These are phyloP conservation scores for Venturia carpophila DNA, from an alignment of 2,329 filamentous ascomycete species.

Conservation along the genomic window DNA sequence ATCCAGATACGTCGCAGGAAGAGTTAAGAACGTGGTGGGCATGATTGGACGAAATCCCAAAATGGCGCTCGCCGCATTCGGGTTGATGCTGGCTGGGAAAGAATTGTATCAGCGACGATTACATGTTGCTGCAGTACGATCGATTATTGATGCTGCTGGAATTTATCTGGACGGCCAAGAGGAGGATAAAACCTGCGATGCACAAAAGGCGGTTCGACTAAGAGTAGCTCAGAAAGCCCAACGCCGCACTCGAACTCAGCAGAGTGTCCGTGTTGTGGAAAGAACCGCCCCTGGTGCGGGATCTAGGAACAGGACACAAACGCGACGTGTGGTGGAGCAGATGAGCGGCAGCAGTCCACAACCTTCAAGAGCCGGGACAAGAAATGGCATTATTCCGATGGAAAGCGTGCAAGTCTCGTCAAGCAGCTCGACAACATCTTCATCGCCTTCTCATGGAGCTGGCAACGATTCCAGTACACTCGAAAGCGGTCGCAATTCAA, in stretches of 20 bases:
- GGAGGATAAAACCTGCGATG: no score
- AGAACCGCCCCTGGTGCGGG: neutral
- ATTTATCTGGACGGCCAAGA: no score
- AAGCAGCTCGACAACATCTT: neutral
- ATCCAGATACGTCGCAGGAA: neutral
- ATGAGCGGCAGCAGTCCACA: neutral
- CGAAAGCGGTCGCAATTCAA: neutral
- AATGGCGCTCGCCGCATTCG: neutral
- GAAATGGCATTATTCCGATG: no score
- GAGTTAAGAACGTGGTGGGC: neutral
- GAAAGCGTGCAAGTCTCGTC: no score
- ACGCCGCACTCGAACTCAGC: neutral
- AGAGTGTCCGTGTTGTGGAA: neutral
- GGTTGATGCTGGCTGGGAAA: neutral
- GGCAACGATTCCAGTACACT: neutral
- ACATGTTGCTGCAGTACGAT: no score
- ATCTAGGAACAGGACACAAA: neutral
- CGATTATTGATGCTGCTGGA: no score
- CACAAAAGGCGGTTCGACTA: no score
- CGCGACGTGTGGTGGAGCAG: neutral
- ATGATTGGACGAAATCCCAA: neutral
- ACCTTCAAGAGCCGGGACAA: no score
- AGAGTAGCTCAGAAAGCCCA: neutral
- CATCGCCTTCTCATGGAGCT: neutral
- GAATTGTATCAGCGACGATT: neutral